Percentiles rank a stretch among this genome's conserved stretches.
These are phyloP conservation scores for Colletotrichum sp. DNA, from an alignment of 2,329 filamentous ascomycete species.

Conservation along the genomic window DNA sequence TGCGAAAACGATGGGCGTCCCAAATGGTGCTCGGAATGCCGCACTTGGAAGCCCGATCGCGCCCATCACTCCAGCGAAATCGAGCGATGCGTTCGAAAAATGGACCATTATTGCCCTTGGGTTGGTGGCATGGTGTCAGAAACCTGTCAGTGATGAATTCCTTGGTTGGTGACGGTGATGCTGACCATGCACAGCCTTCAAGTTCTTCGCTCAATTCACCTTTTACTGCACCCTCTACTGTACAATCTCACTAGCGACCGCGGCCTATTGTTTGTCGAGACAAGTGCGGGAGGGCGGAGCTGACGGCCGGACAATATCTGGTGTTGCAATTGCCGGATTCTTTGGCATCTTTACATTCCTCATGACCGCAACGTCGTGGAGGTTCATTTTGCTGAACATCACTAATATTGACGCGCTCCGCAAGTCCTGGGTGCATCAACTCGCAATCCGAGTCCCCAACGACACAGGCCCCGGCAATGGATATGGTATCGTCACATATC, in stretches of 20 bases:
- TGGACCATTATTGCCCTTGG: slow-evolving; percentile 97
- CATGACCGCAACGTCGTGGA: slow-evolving; percentile 77
- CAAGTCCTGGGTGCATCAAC: slow-evolving; percentile 66
- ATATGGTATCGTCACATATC: slow-evolving; percentile 64
- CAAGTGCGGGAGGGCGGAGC: slow-evolving; percentile 46
- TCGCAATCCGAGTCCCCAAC: slow-evolving; percentile 75
- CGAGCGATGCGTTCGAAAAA: slow-evolving; percentile 81
- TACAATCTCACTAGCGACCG: slow-evolving; percentile 64
- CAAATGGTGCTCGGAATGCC: slow-evolving; percentile 83
- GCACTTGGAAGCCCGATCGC: slow-evolving; percentile 87
- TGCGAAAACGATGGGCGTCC: slow-evolving; percentile 86
- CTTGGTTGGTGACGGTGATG: not conserved
- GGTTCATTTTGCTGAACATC: slow-evolving; percentile 74
- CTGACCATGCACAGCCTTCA: slow-evolving; percentile 64
- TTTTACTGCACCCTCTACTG: slow-evolving; percentile 76
- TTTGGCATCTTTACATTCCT: slow-evolving; percentile 82
- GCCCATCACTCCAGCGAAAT: slow-evolving; percentile 87
- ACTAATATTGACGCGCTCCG: slow-evolving; percentile 85
- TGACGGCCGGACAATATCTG: slow-evolving; percentile 69
- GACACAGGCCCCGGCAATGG: slow-evolving; percentile 44
- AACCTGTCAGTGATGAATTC: slow-evolving; percentile 57
- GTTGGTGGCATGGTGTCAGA: slow-evolving; percentile 93
- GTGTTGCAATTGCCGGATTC: slow-evolving; percentile 69
- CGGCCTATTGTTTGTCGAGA: slow-evolving; percentile 68
- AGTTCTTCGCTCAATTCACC: slow-evolving; percentile 91